Base-by-base conservation (phyloP, 495 filamentous ascomycete genomes). In the Astrothelium macrocarpum region DNA sequence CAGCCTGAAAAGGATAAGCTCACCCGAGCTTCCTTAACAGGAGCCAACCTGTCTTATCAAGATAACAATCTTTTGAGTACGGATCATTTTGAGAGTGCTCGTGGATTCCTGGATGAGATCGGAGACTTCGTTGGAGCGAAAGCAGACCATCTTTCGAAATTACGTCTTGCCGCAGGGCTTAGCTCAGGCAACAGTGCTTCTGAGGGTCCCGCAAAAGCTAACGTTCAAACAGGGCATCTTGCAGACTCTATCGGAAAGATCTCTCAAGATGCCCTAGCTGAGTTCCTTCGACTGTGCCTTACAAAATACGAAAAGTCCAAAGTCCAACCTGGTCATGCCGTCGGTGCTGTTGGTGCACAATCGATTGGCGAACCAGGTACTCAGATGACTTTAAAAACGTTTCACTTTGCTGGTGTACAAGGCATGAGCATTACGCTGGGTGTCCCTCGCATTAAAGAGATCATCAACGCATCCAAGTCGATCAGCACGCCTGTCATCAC, bases 371-470 rank as follows among this genome's bases (percentile, higher is more conserved):
- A 98, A 71, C 94, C 95, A 0, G 94, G 95, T 72, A 98, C 95
- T 2, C 95, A 98, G 75, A 98, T 98, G 95, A 98, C 94, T 1
- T 79, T 98, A 70, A 97, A 97, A 78, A 98, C 94, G 73, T 98
- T 98, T 86, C 94, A 98, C 87, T 98, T 98, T 78, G 94, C 94
- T 70, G 94, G 94, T 88, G 95, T 98, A 66, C 95, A 93, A 28
- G 91, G 91, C 70, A 97, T 98, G 93, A 95, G 89, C 81, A 94
- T 97, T 70, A 98, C 95, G 0, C 90, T 96, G 72, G 94, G 94
- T 87, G 94, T 98, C 1, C 94, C 94, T 1, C 94, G 94, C 84
- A 97, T 98, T 75, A 98, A 97, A 77, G 94, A 98, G 81, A 98
- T 98, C 70, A 98, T 98, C 83, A 97, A 97, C 76, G 94, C 94